Percentiles rank a stretch among this genome's conserved stretches.
phyloP scores from a whole-genome alignment of 345 rosid genomes.

The Physaria fendleri region DNA sequence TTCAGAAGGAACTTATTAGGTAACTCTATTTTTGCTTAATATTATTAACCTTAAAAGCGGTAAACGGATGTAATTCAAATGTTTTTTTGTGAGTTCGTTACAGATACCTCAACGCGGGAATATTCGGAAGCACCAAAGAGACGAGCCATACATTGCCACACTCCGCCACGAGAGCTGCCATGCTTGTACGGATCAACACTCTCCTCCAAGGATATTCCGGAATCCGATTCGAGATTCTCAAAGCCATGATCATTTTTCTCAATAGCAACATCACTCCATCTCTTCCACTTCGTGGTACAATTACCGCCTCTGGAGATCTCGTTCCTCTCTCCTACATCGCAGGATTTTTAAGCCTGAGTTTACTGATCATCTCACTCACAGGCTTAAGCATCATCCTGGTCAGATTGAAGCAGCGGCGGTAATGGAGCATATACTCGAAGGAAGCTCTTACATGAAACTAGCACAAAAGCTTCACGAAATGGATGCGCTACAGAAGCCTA shows the following conservation, averaged over 20 bases:
- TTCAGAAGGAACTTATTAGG: background rate
- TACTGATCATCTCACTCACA: conserved; percentile 64
- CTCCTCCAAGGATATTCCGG: conserved; percentile 70
- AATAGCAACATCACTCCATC: conserved; percentile 60
- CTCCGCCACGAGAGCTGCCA: conserved; percentile 62
- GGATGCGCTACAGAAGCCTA: conserved; percentile 69
- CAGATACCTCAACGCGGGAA: conserved; percentile 67
- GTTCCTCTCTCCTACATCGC: conserved; percentile 71
- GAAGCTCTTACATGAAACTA: conserved; percentile 50
- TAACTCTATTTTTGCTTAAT: too few species aligned
- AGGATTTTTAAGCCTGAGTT: conserved; percentile 65
- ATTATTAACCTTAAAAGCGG: too few species aligned
- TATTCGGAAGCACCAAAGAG: conserved; percentile 56
- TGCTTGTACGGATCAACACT: conserved; percentile 72
- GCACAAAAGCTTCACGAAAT: conserved; percentile 60
- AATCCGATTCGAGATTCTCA: conserved; percentile 63
- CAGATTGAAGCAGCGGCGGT: conserved; percentile 82
- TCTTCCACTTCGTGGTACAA: conserved; percentile 65
- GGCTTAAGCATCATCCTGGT: conserved; percentile 74
- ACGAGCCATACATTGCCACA: conserved; percentile 51
- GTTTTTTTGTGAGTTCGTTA: too few species aligned
- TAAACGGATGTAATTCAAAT: too few species aligned
- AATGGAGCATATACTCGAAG: conserved; percentile 69
- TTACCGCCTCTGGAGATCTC: conserved; percentile 70
- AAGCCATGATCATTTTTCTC: conserved; percentile 58